These are phyloP conservation scores for Phytopythium mirpurense DNA, from an alignment of 352 stramenopile species.

Conservation along the genomic window DNA sequence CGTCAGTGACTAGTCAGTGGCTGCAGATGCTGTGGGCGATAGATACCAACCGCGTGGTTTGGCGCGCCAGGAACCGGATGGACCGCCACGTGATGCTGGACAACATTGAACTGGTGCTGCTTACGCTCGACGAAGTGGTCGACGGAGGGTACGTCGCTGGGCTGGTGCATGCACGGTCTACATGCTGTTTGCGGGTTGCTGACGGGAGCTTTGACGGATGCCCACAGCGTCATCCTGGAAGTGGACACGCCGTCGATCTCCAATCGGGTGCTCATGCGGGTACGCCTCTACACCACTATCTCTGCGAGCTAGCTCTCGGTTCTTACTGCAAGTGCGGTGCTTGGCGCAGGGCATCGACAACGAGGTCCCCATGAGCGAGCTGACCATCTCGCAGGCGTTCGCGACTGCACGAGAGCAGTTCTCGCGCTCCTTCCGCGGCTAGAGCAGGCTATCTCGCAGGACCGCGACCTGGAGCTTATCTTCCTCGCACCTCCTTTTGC, in stretches of 20 bases:
- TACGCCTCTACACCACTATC: conserved; percentile 24
- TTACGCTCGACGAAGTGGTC: conserved; percentile 89
- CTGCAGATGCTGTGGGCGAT: not conserved
- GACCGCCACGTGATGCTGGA: conserved; percentile 87
- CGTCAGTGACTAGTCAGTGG: too few relatives aligned
- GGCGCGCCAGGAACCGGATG: conserved; percentile 54
- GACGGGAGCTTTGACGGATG: not conserved
- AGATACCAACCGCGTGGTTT: not conserved
- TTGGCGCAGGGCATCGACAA: conserved; percentile 73
- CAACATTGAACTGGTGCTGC: conserved; percentile 88
- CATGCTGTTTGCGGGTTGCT: not conserved
- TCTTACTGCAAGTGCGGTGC: too few relatives aligned
- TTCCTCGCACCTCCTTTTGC: not conserved
- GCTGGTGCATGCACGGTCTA: not conserved
- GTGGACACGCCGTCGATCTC: conserved; percentile 85
- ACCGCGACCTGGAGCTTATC: not conserved
- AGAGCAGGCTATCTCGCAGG: conserved; percentile 10
- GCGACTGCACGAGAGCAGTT: conserved; percentile 84
- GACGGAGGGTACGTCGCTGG: conserved; percentile 64
- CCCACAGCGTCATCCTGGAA: conserved; percentile 80
- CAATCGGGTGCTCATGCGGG: conserved; percentile 90
- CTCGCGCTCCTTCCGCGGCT: conserved; percentile 86
- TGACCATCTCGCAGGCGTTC: conserved; percentile 78
- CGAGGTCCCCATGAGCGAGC: conserved; percentile 81
- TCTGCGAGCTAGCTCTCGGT: too few relatives aligned